Evolutionary conservation across 345 rosid species (phyloP).

Genomic region (Passiflora organensis): DNA sequence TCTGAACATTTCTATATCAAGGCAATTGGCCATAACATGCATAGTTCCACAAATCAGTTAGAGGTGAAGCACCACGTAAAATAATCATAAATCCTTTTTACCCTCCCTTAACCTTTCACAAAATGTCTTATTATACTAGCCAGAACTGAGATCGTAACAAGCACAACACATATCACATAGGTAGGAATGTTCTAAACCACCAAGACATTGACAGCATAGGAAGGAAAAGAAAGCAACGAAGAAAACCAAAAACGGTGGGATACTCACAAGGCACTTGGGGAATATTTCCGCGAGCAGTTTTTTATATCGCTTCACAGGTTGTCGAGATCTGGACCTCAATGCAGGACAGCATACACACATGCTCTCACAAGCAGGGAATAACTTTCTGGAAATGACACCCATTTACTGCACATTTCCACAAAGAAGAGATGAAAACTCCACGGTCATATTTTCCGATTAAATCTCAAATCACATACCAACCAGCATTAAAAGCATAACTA

Average conservation of each 20-base stretch:
- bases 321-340: slow-evolving; percentile 92
- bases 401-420: slow-evolving; percentile 35
- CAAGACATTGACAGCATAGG: background rate
- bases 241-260: background rate
- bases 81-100: too few relatives aligned
- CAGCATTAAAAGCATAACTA: background rate
- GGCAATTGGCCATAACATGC: too few relatives aligned
- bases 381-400: slow-evolving; percentile 86
- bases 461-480: background rate
- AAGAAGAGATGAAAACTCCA: slow-evolving; percentile 8
- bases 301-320: slow-evolving; percentile 96
- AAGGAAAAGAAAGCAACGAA: background rate
- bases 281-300: slow-evolving; percentile 87
- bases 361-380: slow-evolving; percentile 93
- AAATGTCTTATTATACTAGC: background rate
- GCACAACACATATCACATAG: background rate
- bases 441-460: background rate
- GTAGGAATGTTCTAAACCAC: background rate
- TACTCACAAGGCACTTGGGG: slow-evolving; percentile 74
- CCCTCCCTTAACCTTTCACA: too few relatives aligned
- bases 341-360: slow-evolving; percentile 99
- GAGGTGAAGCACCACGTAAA: too few relatives aligned
- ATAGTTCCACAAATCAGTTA: too few relatives aligned
- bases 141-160: background rate
- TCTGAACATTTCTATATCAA: too few relatives aligned